Conservation (phyloP, 78 protist genomes). For the Speleostelium caveatum region DNA sequence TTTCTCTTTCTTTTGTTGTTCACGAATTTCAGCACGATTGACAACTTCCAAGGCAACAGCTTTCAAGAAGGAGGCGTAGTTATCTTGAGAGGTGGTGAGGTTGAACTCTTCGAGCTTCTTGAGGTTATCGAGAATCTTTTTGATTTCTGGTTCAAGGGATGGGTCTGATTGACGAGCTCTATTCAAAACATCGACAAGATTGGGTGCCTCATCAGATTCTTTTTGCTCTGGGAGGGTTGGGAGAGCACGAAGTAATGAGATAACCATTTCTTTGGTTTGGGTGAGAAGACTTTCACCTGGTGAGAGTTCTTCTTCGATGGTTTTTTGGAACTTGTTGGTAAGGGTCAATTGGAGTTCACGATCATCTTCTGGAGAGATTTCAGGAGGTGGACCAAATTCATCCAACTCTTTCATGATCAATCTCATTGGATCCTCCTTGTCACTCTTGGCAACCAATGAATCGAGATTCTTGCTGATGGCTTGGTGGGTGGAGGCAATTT, state of each 20-base stretch:
- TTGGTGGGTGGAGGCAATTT: constrained; percentile 75
- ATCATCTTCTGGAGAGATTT: constrained; percentile 77
- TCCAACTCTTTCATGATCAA: constrained; percentile 83
- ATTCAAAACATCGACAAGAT: constrained; percentile 61
- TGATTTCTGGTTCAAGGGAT: constrained; percentile 77
- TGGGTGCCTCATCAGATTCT: constrained; percentile 62
- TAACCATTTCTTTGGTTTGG: constrained; percentile 83
- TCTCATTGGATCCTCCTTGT: constrained; percentile 82
- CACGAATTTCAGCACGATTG: constrained; percentile 86
- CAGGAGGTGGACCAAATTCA: constrained; percentile 83
- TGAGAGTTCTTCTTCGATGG: constrained; percentile 79
- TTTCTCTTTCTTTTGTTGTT: constrained; percentile 85
- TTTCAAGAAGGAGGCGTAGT: constrained; percentile 74
- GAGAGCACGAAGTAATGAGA: constrained; percentile 69
- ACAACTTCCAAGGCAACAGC: constrained; percentile 85
- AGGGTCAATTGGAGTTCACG: constrained; percentile 81
- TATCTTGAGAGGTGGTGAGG: constrained; percentile 68
- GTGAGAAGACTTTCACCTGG: constrained; percentile 72
- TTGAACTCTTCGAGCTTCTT: constrained; percentile 83
- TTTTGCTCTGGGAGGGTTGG: constrained; percentile 83
- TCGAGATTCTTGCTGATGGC: constrained; percentile 71
- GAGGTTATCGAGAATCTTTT: constrained; percentile 78
- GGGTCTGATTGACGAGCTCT: constrained; percentile 76
- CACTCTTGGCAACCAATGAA: constrained; percentile 75
- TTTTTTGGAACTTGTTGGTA: constrained; percentile 83